Evolutionary conservation across 768 basidiomycete species (phyloP), one percentile per base, ranked within the genome.

Genomic region (Tricholoma bakamatsutake): DNA sequence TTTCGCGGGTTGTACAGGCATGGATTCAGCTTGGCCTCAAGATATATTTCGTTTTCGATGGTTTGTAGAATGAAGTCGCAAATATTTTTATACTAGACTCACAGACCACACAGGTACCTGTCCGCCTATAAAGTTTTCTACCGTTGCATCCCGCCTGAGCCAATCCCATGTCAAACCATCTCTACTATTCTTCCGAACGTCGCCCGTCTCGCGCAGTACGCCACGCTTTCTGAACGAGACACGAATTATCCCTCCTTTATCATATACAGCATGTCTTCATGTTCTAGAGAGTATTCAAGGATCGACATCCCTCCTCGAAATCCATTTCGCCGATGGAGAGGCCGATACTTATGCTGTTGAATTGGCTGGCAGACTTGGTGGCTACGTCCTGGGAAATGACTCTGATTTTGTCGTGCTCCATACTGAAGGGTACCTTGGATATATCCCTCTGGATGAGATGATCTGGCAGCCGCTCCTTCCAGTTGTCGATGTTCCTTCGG

Each of bases 281-380:
- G 80, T 81, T 8, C 68, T 93, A 2, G 62, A 73, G 43, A 59
- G 59, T 10, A 55, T 85, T 9, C 64, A 70, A 51, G 60, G 69
- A n/a, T 57, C 60, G 12, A 70, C 67, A 1, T 60, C 71, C 17
- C 61, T 62, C 5, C 64, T 90, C 17, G 72, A 83, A 39, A 61
- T 90, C 6, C 81, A 87, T 66, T 85, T 85, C 58, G 89, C 90
- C 5, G 89, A 92, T 61, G 85, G 85, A 68, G 90, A 93, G 67
- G 88, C 82, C 9, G 90, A 92, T 67, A 87, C 88, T 2, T 90
- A 82, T 61, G 84, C 87, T n/a, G 90, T 93, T 5, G 90, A 90
- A 61, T 76, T 93, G 7, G 91, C 91, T 9, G 90, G 83, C 12
- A 77, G 80, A 48, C 69, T 91, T 10, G 76, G 79, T 8, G 91